Conservation (phyloP, 2,329 filamentous ascomycete species). For the Niveomyces coronatus region DNA sequence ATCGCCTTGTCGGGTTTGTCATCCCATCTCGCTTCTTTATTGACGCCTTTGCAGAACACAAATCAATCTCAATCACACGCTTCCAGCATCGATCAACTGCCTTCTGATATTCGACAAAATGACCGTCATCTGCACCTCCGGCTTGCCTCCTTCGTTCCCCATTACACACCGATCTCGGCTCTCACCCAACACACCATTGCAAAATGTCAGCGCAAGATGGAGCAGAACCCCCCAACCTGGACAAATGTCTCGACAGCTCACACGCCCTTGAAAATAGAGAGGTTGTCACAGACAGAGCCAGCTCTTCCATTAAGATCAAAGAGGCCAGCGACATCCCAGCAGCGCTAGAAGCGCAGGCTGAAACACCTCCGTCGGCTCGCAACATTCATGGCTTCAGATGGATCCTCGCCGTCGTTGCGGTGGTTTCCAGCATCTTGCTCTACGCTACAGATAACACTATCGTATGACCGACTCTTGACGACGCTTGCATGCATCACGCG, state of each 20-base stretch:
- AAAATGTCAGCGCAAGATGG: neutral
- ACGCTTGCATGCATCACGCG: neutral
- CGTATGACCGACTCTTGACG: neutral
- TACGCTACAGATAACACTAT: neutral
- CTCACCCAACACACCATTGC: neutral
- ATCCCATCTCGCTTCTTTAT: neutral
- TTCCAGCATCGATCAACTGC: neutral
- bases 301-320: neutral
- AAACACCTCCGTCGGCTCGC: neutral
- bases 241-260: neutral
- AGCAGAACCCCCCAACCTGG: neutral
- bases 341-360: neutral
- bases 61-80: no score
- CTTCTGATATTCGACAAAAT: neutral
- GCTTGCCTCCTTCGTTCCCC: no score
- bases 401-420: neutral
- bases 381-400: neutral
- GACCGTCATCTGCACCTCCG: no score
- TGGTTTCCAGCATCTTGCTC: neutral
- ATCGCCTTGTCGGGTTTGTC: neutral
- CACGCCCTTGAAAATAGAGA: neutral
- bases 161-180: no score
- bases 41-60: no score
- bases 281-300: neutral
- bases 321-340: neutral